Base-by-base conservation (phyloP, 495 filamentous ascomycete species). In the Monascus purpureus region DNA sequence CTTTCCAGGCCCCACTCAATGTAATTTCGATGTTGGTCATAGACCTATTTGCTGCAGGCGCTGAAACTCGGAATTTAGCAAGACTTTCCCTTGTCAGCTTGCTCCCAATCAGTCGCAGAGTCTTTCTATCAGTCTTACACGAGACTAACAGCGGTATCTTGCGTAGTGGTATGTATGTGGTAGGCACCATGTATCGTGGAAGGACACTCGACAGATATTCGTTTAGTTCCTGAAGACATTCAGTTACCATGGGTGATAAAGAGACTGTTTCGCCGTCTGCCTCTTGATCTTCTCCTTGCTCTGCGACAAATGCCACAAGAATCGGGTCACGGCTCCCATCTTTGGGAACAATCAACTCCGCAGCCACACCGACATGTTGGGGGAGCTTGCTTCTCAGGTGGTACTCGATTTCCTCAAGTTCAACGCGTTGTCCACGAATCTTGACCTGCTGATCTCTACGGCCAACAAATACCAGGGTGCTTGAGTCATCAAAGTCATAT, bases 361-460 rank as follows among this genome's bases (percentile, higher is more conserved):
- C 37, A 0, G 35, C 13, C 2, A 49, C 36, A 32, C 43, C 27
- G 6, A 32, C 32, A 14, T 46, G 24, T 13, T 22, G 27, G 16
- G 40, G 27, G n/a, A 16, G 13, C 14, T 16, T 17, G 17, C 27
- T 9, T 31, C 31, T 25, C 35, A 31, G 24, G 43, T 61, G 50
- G 35, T 65, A 58, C 42, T 73, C 67, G 18, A 71, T 52, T 29
- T 73, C 68, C 2, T 50, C 58, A 2, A 73, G 44, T 42, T 74
- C 69, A 18, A 74, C 52, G 6, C 68, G 49, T 38, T 71, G 65
- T 4, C 68, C 68, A 9, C 55, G 57, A 2, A 73, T 37, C 43
- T 72, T 74, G 6, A 68, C 63, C 37, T 72, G 67, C 13, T 61
- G 54, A 32, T 73, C 70, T 28, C 59, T 59, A 2, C 70, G 49